Conservation (phyloP, 306 rosid species). For the Erythrophleum fordii region DNA sequence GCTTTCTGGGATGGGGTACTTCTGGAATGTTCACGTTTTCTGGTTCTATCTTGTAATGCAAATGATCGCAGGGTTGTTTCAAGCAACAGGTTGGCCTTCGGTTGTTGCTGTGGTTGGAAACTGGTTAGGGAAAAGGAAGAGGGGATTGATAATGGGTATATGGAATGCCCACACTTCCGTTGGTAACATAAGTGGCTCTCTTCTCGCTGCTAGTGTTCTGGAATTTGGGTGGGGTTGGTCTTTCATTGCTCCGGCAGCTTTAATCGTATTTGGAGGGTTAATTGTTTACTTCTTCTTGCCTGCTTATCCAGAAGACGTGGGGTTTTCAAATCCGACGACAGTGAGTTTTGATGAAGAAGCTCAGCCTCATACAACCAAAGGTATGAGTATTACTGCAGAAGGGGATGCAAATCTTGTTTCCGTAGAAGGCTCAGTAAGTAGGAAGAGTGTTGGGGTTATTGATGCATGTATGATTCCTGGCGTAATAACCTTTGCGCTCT, state of each 20-base stretch:
- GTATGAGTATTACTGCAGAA: not conserved
- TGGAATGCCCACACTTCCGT: constrained; percentile 91
- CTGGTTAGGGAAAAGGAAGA: constrained; percentile 86
- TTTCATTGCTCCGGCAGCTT: constrained; percentile 57
- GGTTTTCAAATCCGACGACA: constrained; percentile 36
- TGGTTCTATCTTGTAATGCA: constrained; percentile 69
- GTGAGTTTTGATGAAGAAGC: constrained; percentile 52
- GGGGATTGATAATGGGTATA: constrained; percentile 83
- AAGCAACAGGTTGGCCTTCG: constrained; percentile 91
- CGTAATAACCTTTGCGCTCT: constrained; percentile 75
- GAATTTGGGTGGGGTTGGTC: constrained; percentile 95
- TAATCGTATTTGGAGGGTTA: constrained; percentile 66
- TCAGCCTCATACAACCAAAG: constrained; percentile 42
- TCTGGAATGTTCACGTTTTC: constrained; percentile 67
- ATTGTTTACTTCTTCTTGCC: constrained; percentile 65
- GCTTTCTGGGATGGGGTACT: constrained; percentile 77
- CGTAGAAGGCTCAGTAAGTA: constrained; percentile 39
- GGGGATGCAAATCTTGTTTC: constrained; percentile 10
- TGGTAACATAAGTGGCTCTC: constrained; percentile 80
- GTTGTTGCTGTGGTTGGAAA: constrained; percentile 89
- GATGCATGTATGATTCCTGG: constrained; percentile 81
- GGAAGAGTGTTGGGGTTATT: constrained; percentile 64
- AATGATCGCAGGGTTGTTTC: constrained; percentile 79
- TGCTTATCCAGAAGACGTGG: constrained; percentile 76
- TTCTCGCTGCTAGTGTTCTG: constrained; percentile 76